These are phyloP conservation scores for Huiozyma naganishii DNA, from an alignment of 805 yeast species.

Conservation along the genomic window DNA sequence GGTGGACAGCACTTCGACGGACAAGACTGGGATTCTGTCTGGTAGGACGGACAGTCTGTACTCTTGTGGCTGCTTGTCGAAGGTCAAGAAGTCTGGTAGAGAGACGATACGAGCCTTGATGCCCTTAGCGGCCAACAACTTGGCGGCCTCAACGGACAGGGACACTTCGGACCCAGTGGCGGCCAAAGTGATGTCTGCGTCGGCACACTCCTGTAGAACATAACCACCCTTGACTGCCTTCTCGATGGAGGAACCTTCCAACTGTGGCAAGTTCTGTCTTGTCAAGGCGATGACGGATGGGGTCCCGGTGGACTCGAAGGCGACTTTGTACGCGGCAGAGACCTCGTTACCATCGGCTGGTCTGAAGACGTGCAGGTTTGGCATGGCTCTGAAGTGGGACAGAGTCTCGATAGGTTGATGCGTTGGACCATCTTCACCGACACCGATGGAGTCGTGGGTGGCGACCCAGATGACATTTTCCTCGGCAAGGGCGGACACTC, in stretches of 20 bases:
- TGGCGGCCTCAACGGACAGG: slow-evolving; percentile 71
- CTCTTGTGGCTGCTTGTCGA: slow-evolving; percentile 70
- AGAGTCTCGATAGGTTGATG: slow-evolving; percentile 87
- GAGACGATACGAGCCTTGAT: slow-evolving; percentile 77
- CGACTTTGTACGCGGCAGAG: slow-evolving; percentile 67
- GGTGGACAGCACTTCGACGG: slow-evolving; percentile 88
- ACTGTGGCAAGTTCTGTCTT: slow-evolving; percentile 86
- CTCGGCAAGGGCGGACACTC: slow-evolving; percentile 74
- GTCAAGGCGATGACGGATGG: slow-evolving; percentile 71
- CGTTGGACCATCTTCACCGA: slow-evolving; percentile 91
- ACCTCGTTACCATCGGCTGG: slow-evolving; percentile 90
- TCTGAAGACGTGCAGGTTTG: slow-evolving; percentile 81
- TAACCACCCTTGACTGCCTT: slow-evolving; percentile 95
- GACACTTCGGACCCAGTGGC: slow-evolving; percentile 92
- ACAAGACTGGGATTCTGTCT: slow-evolving; percentile 84
- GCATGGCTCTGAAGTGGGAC: slow-evolving; percentile 78
- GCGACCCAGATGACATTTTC: slow-evolving; percentile 83
- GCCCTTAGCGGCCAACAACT: slow-evolving; percentile 42
- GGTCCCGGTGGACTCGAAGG: slow-evolving; percentile 49
- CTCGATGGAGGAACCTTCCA: slow-evolving; percentile 85
- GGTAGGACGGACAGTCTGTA: slow-evolving; percentile 85
- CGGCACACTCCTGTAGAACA: slow-evolving; percentile 46
- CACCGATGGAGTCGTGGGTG: slow-evolving; percentile 82
- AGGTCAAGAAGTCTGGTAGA: slow-evolving; percentile 84
- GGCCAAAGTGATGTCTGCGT: slow-evolving; percentile 65